These are phyloP conservation scores for Strobilomyces confusus DNA, from an alignment of 768 basidiomycete species.

Conservation along the genomic window DNA sequence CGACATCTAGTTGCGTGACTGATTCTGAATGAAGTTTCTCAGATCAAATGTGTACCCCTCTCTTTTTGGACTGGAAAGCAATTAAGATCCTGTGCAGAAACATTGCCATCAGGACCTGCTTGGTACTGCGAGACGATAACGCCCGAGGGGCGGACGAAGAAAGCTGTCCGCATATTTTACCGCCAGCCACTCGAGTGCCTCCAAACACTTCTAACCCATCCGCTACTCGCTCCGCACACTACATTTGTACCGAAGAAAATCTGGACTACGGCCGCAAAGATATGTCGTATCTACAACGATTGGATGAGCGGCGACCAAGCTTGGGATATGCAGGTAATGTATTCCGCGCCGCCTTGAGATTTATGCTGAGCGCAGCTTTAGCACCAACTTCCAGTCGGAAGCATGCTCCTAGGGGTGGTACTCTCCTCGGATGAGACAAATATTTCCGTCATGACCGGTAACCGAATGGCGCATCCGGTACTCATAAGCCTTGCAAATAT, in stretches of 20 bases:
- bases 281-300: not conserved
- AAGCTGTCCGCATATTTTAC: not conserved
- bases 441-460: not conserved
- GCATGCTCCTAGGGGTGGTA: not conserved
- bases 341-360: no score
- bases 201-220: not conserved
- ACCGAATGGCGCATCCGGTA: not conserved
- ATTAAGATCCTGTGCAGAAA: no score
- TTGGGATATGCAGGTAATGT: not conserved
- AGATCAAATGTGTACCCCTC: no score
- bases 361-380: no score
- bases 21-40: no score
- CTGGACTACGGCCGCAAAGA: not conserved
- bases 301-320: not conserved
- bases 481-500: not conserved
- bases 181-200: not conserved
- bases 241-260: not conserved
- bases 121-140: no score
- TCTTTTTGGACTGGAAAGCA: no score
- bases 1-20: no score
- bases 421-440: not conserved
- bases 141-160: not conserved
- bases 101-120: no score
- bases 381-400: no score
- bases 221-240: not conserved